Percentiles rank a stretch among this genome's conserved stretches.
These are phyloP conservation scores for Thraustochytrium aureum DNA, from an alignment of 352 stramenopile species.

Conservation along the genomic window DNA sequence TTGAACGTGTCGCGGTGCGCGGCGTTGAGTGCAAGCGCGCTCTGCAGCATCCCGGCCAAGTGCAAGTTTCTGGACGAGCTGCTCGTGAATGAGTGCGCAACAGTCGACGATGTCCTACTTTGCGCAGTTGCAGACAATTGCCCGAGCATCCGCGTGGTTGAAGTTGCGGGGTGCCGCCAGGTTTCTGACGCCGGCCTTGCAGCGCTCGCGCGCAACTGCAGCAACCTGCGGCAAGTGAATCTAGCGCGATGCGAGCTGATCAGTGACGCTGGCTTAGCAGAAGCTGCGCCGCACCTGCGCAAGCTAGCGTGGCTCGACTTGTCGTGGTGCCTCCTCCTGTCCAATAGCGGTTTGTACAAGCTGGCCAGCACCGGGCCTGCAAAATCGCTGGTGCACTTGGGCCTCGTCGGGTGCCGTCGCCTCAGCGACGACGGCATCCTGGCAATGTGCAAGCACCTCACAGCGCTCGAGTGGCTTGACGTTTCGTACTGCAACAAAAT, in stretches of 20 bases:
- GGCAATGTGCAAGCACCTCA: conserved; percentile 66
- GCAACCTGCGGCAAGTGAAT: conserved; percentile 63
- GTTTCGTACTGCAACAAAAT: conserved; percentile 74
- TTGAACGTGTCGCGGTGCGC: conserved; percentile 1
- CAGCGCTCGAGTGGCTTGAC: conserved; percentile 69
- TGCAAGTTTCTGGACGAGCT: conserved; percentile 31
- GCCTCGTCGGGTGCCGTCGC: conserved; percentile 72
- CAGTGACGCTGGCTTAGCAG: conserved; percentile 56
- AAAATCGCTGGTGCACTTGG: conserved; percentile 65
- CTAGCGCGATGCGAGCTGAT: conserved; percentile 59
- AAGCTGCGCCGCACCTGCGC: conserved; percentile 13
- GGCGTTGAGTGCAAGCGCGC: background rate
- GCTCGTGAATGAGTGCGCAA: conserved; percentile 47
- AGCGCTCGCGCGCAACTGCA: conserved; percentile 64
- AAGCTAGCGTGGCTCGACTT: conserved; percentile 56
- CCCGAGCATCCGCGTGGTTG: conserved; percentile 67
- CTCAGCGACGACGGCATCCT: conserved; percentile 73
- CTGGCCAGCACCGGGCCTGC: conserved; percentile 63
- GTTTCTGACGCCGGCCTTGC: conserved; percentile 75
- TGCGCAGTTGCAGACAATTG: conserved; percentile 51
- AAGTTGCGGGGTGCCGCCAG: conserved; percentile 72
- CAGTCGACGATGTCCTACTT: conserved; percentile 55
- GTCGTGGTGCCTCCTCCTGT: conserved; percentile 57
- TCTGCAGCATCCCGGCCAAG: background rate
- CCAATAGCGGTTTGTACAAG: conserved; percentile 64